Evolutionary conservation across 805 yeast genomes (phyloP).

Genomic region (Pichia insulana): DNA sequence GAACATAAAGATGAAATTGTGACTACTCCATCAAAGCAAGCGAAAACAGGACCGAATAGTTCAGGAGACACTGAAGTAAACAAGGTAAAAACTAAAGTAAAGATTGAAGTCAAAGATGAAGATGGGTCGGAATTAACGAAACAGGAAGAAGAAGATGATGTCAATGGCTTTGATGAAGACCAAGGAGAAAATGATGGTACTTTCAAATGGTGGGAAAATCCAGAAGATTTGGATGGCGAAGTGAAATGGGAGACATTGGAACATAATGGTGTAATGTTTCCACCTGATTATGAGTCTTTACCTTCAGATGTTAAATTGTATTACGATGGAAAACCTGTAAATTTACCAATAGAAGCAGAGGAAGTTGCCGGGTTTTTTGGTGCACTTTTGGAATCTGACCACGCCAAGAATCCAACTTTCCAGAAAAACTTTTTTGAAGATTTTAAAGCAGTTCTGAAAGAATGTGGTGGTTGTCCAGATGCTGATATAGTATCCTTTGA

Average conservation of each 20-base stretch:
- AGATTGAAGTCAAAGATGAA: background rate
- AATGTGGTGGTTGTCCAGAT: slow-evolving; percentile 52
- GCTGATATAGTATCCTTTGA: slow-evolving; percentile 47
- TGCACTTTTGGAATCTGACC: slow-evolving; percentile 81
- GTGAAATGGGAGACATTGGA: slow-evolving; percentile 80
- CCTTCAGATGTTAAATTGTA: slow-evolving; percentile 68
- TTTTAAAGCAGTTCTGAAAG: slow-evolving; percentile 58
- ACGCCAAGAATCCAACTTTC: slow-evolving; percentile 78
- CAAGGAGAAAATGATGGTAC: slow-evolving; percentile 33
- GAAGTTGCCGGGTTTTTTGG: slow-evolving; percentile 95
- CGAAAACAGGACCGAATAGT: no score
- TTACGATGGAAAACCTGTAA: slow-evolving; percentile 71
- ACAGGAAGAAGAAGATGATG: slow-evolving; percentile 4
- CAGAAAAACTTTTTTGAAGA: slow-evolving; percentile 82
- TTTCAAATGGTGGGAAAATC: slow-evolving; percentile 81
- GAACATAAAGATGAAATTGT: no score
- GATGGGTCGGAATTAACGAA: slow-evolving; percentile 3
- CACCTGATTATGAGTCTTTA: slow-evolving; percentile 83
- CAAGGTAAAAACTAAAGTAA: background rate
- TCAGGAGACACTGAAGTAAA: no score
- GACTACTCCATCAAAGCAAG: no score
- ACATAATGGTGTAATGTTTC: slow-evolving; percentile 88
- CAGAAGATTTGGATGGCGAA: slow-evolving; percentile 62
- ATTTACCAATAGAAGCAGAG: slow-evolving; percentile 74
- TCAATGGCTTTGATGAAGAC: slow-evolving; percentile 8